Evolutionary conservation across 176 grass and related monocot genomes (phyloP).

Genomic region (Dactylis glomerata): DNA sequence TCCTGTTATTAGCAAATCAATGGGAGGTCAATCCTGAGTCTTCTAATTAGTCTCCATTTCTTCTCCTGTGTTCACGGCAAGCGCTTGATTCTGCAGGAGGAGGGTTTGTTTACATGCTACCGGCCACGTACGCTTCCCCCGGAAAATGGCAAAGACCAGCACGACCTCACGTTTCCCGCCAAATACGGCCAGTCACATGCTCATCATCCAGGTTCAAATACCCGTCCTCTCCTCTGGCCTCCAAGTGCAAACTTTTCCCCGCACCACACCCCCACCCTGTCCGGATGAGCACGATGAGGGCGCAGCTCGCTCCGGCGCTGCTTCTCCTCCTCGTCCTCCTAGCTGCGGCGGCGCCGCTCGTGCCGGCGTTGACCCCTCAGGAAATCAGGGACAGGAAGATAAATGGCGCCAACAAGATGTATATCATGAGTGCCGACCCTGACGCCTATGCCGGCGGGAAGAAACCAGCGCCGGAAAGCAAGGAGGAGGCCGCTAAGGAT

Average conservation of each 20-base stretch:
- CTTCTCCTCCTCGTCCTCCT: not conserved
- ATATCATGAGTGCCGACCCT: not conserved
- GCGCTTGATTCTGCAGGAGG: not conserved
- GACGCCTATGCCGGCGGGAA: not conserved
- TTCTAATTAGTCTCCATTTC: not conserved
- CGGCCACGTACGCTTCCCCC: not conserved
- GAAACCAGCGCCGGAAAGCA: not conserved
- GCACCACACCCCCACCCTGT: not conserved
- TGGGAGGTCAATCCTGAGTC: not conserved
- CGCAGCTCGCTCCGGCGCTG: not conserved
- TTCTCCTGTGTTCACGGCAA: slow-evolving; percentile 2
- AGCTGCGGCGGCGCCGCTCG: not conserved
- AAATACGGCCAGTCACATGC: not conserved
- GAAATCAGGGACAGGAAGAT: not conserved
- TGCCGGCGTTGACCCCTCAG: not conserved
- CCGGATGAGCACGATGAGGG: not conserved
- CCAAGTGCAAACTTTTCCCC: not conserved
- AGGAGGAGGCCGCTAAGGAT: not conserved
- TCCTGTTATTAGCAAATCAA: not conserved
- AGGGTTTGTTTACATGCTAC: not conserved
- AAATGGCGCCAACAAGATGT: not conserved
- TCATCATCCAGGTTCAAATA: not conserved
- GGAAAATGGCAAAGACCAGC: slow-evolving; percentile 1
- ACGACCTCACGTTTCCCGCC: not conserved
- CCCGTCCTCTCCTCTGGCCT: not conserved